These are phyloP conservation scores for Penicillium angulare DNA, from an alignment of 495 filamentous ascomycete genomes.

Conservation along the genomic window DNA sequence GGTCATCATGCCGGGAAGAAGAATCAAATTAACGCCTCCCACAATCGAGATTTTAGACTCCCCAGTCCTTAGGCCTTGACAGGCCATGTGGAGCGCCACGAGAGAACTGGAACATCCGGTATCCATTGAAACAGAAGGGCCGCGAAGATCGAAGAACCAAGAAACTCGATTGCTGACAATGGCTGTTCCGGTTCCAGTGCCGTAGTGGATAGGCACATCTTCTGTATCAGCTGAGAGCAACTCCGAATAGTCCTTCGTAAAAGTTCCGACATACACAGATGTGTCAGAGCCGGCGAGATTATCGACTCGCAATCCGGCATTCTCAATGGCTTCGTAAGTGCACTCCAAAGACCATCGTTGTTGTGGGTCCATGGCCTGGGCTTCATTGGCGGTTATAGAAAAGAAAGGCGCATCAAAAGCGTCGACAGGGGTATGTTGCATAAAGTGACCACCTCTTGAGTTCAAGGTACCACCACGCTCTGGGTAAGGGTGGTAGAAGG, in stretches of 20 bases:
- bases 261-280: background rate
- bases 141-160: slow-evolving; percentile 46
- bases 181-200: slow-evolving; percentile 29
- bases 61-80: slow-evolving; percentile 38
- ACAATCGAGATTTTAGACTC: slow-evolving; percentile 30
- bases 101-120: slow-evolving; percentile 35
- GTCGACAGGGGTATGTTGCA: background rate
- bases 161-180: slow-evolving; percentile 26
- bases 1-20: slow-evolving; percentile 28
- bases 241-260: background rate
- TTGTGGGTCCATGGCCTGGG: background rate
- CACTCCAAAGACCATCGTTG: background rate
- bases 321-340: background rate
- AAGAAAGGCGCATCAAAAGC: background rate
- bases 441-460: background rate
- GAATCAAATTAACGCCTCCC: slow-evolving; percentile 5
- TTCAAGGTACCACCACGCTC: background rate
- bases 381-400: background rate
- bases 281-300: background rate
- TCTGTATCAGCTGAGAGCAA: background rate
- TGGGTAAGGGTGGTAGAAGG: background rate
- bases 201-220: background rate
- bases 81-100: slow-evolving; percentile 42
- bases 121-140: slow-evolving; percentile 35
- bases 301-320: background rate